A percentile compares a stretch with the other conserved stretches of the same genome.
These are phyloP conservation scores for Chrysophaeum taylorii DNA, from an alignment of 352 stramenopile genomes.

Conservation along the genomic window DNA sequence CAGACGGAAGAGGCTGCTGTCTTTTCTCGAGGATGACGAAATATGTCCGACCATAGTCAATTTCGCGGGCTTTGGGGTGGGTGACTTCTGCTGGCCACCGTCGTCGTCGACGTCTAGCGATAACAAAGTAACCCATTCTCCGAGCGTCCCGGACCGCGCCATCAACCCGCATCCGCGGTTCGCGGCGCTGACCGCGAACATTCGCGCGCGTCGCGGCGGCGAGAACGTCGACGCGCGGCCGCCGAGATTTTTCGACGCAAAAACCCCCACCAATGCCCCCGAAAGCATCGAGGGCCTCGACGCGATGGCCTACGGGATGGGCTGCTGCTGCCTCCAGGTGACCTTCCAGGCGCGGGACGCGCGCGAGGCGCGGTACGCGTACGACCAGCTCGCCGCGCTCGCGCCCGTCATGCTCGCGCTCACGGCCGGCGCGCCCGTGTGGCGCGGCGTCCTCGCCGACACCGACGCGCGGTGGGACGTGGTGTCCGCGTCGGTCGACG, in stretches of 20 bases:
- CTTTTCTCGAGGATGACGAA: slow-evolving; percentile 81
- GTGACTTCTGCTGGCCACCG: neutral
- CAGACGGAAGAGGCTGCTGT: slow-evolving; percentile 80
- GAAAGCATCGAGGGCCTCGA: slow-evolving; percentile 61
- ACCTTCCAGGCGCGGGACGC: slow-evolving; percentile 96
- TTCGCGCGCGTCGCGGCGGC: slow-evolving; percentile 77
- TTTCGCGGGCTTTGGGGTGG: slow-evolving; percentile 66
- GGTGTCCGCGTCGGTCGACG: slow-evolving; percentile 93
- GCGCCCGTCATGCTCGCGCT: slow-evolving; percentile 95
- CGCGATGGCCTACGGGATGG: slow-evolving; percentile 99
- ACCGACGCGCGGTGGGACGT: slow-evolving; percentile 72
- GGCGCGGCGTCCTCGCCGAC: slow-evolving; percentile 78
- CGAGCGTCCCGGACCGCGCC: slow-evolving; percentile 90
- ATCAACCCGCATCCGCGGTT: slow-evolving; percentile 99
- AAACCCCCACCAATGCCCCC: slow-evolving; percentile 38
- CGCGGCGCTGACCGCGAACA: slow-evolving; percentile 92
- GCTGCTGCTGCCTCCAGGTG: slow-evolving; percentile 98
- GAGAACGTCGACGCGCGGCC: slow-evolving; percentile 71
- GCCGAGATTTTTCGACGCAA: slow-evolving; percentile 65
- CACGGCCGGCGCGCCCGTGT: slow-evolving; percentile 90
- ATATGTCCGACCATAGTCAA: slow-evolving; percentile 87
- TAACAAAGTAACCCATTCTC: slow-evolving; percentile 68
- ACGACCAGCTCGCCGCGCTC: slow-evolving; percentile 95
- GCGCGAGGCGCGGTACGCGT: slow-evolving; percentile 92
- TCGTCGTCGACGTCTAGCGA: neutral